These are phyloP conservation scores for Mycoemilia scoparia DNA, from an alignment of 192 early-diverging fungal species.

Conservation along the genomic window DNA sequence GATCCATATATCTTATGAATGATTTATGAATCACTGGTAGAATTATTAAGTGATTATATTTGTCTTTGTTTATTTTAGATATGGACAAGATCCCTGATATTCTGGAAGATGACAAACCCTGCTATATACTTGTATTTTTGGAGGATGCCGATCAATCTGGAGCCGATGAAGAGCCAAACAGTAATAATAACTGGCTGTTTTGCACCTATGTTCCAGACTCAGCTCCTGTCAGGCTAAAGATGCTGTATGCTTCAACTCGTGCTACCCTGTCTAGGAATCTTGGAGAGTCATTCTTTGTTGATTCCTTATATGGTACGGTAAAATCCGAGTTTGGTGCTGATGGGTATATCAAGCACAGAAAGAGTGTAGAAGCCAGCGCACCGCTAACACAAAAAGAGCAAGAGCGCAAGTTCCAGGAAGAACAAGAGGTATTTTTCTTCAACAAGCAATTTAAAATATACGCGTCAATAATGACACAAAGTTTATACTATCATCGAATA, in stretches of 20 bases:
- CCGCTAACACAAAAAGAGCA: slow-evolving; percentile 76
- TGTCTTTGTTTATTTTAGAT: slow-evolving; percentile 18
- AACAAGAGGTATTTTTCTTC: too few relatives aligned
- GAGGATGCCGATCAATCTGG: slow-evolving; percentile 18
- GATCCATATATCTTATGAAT: too few relatives aligned
- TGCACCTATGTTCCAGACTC: slow-evolving; percentile 64
- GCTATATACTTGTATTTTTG: slow-evolving; percentile 45
- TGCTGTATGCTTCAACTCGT: slow-evolving; percentile 81
- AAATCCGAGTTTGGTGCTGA: slow-evolving; percentile 7
- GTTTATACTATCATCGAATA: too few relatives aligned
- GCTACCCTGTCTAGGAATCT: slow-evolving; percentile 59
- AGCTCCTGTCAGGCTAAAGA: slow-evolving; percentile 73
- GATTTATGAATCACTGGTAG: background rate
- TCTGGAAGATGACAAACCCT: slow-evolving; percentile 35
- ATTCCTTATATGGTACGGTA: slow-evolving; percentile 64
- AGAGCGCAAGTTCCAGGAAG: slow-evolving; percentile 39
- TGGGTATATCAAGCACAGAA: slow-evolving; percentile 16
- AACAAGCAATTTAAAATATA: too few relatives aligned
- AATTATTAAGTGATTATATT: background rate
- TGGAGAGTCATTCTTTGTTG: slow-evolving; percentile 63
- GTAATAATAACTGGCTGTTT: slow-evolving; percentile 41
- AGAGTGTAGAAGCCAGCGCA: slow-evolving; percentile 34
- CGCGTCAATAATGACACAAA: too few relatives aligned
- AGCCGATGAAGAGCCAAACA: slow-evolving; percentile 13
- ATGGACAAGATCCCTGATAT: slow-evolving; percentile 27